phyloP scores from a whole-genome alignment of 2,329 filamentous ascomycete species.

The Venturia aucupariae region DNA sequence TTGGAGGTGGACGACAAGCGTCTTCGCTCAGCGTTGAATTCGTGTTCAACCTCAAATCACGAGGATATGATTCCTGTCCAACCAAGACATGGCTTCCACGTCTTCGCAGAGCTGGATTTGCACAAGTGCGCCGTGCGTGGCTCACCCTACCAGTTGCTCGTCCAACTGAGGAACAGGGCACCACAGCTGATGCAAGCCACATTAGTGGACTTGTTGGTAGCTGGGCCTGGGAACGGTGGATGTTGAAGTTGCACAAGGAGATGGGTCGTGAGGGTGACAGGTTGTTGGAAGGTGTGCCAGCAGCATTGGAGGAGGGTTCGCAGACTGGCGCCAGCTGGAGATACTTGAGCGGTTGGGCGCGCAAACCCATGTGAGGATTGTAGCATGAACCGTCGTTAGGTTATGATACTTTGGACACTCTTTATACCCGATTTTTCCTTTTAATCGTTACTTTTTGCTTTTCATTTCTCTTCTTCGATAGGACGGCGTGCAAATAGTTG shows the following conservation, averaged over 20 bases:
- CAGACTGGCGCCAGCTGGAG: conserved; percentile 49
- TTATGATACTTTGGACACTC: background rate
- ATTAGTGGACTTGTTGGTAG: conserved; percentile 75
- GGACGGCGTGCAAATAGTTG: background rate
- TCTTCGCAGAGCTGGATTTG: conserved; percentile 66
- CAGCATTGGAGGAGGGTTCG: conserved; percentile 52
- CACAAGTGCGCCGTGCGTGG: conserved; percentile 76
- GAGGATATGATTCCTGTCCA: conserved; percentile 80
- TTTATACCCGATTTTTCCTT: conserved; percentile 2
- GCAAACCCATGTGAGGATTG: conserved; percentile 21
- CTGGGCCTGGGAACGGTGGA: conserved; percentile 95
- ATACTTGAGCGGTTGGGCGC: conserved; percentile 45
- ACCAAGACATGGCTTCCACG: conserved; percentile 73
- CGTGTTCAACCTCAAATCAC: conserved; percentile 75
- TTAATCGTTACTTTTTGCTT: background rate
- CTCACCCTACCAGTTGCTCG: conserved; percentile 74
- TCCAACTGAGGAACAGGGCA: conserved; percentile 24
- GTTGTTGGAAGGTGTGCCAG: conserved; percentile 46
- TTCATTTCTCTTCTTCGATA: background rate
- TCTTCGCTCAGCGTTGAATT: conserved; percentile 86
- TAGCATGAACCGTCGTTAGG: background rate
- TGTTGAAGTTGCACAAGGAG: conserved; percentile 79
- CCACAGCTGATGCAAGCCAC: conserved; percentile 59
- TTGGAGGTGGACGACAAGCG: conserved; percentile 70
- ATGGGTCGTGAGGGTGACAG: conserved; percentile 56